Base-by-base conservation (phyloP, 148 eudicot genomes). In the Cornus kousa region DNA sequence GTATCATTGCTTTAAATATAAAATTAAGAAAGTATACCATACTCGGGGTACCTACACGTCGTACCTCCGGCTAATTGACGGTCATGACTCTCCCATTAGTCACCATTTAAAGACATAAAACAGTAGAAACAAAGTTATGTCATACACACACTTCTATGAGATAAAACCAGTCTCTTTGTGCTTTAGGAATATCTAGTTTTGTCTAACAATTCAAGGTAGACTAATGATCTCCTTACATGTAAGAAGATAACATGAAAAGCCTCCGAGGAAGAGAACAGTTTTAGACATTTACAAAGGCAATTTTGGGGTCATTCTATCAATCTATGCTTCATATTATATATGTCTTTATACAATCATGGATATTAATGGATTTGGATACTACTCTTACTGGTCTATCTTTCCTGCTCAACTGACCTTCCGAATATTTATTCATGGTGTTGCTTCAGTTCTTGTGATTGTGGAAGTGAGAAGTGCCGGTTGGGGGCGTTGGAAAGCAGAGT, bases 401-500 rank as follows among this genome's bases (percentile, higher is more conserved):
- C 31, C 50, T 14, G 73, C 53, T 53, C 31, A 35, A 10, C 68
- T 70, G 80, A 62, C 37, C 37, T 78, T 59, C 43, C 48, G 8
- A 43, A 43, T 43, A 5, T 35, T 67, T 8, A 22, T 5, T 12
- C 4, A 10, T 8, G 16, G 22, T 43, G 19, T 46, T 65, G 71
- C 35, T 72, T 72, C 66, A 79, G 71, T 5, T 31, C 57, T 72
- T 70, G 39, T 57, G 73, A 71, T 67, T 68, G 64, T 76, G 72
- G 66, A 53, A 60, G 33, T 46, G 75, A 37, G 67, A 50, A 71
- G 70, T 53, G 68, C 72, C 62, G 74, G 79, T 50, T 82, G 84
- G 67, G 48, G 82, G 67, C 23, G 81, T 57, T 82, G 75, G 76
- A 57, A 65, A 74, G 72, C 62, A 17, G 82, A 28, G 70, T 55